Evolutionary conservation across 225 moss, liverwort and hornwort species (phyloP), one percentile per base, ranked within the genome.

Genomic region (Asterella californica): DNA sequence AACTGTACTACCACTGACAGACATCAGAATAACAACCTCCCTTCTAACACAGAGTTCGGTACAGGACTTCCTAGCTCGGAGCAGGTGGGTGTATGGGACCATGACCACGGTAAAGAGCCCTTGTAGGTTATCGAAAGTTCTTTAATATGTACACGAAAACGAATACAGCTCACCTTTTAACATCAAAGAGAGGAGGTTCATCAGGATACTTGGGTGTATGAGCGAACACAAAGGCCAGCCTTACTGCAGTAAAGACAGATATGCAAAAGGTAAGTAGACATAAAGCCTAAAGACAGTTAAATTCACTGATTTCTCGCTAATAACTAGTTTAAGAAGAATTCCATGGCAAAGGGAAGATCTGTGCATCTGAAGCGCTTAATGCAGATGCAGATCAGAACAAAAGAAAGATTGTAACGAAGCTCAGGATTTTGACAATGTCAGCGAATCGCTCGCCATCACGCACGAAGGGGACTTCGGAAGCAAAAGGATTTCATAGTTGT

Each of bases 151-250:
- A 32, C 64, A 65, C 32, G 64, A 65, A n/a, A 10, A 8, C 34
- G 33, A 2, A 61, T 10, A 30, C 21, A 36, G 33, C 68, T 72
- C 19, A 88, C 87, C 87, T 89, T 71, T 79, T 82, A 27, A 89
- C 86, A 34, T 89, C 89, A 36, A 95, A 87, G 32, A 95, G 81
- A 57, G 99, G 99, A 53, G 91, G 63, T 63, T 88, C 91, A 49
- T 95, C 99, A 30, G 99, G 99, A 80, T 99, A 99, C 6, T 82
- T 89, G 0, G 95, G 89, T 15, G 93, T 91, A 84, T 99, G 99
- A 22, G 99, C 93, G 75, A 99, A 99, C 37, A 95, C 80, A 72
- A 99, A 89, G 11, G 95, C 99, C 74, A 99, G 75, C 29, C 99
- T 91, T 59, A 95, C 99, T 37, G 85, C 79, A 78, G 24, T 52